Evolutionary conservation across 495 filamentous ascomycete genomes (phyloP), one percentile per base, ranked within the genome.

Genomic region (Cladorrhinum samala): DNA sequence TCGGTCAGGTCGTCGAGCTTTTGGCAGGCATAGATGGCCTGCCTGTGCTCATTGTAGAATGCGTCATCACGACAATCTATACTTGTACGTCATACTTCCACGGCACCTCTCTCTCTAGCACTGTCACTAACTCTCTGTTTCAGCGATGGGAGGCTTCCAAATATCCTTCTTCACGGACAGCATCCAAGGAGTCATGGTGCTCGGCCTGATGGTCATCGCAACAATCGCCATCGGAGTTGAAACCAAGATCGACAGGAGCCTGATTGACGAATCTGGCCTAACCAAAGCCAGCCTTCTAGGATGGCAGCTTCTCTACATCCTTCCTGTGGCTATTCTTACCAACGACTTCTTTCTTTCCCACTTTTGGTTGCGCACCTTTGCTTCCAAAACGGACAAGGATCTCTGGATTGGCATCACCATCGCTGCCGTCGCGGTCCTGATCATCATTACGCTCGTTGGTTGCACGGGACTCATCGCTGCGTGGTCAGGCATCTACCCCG

Each of bases 331-430:
- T 20, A 79, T 90, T 46, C 64, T 89, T 27, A 89, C 85, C 24
- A 89, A 88, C 62, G 79, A 87, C 65, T 87, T 90, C 72, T 90
- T 90, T 68, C 70, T 89, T 27, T 86, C 85, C 46, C 79, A 79
- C 54, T 88, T 86, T 71, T 90, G 86, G 86, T 80, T 89, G 59
- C 83, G 86, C 45, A 86, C 87, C n/a, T 90, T 90, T 62, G 84
- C 86, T 18, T 83, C 84, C 52, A 84, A 82, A 60, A 85, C 85
- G 1, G 87, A 90, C 70, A 82, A 73, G 52, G 87, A 89, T 57
- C 77, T 90, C n/a, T 80, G 77, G 72, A 73, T 87, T 49, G 86
- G 86, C 9, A 74, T 85, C 27, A 73, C 73, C n/a, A 69, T 86
- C 16, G 86, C 87, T 17, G 76, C 78, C 11, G 64, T 82, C 7